Percentiles rank a stretch among this genome's conserved stretches.
These are phyloP conservation scores for Epichloe scottii DNA, from an alignment of 2,329 filamentous ascomycete species.

Conservation along the genomic window DNA sequence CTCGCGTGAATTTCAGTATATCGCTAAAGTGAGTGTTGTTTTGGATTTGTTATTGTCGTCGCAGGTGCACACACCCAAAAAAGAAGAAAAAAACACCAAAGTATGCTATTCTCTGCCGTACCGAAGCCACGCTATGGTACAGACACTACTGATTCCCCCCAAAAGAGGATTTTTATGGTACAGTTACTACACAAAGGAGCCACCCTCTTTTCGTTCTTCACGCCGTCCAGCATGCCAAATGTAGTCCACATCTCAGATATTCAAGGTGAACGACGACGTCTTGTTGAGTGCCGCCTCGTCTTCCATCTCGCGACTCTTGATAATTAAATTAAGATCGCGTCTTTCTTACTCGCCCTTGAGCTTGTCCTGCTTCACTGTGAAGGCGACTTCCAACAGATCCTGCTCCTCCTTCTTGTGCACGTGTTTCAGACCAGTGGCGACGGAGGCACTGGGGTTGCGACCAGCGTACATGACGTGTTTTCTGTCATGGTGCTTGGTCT, in stretches of 20 bases:
- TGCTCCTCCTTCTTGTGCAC: slow-evolving; percentile 87
- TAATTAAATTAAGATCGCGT: not conserved
- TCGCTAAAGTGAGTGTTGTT: too few species aligned
- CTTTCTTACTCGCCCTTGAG: slow-evolving; percentile 48
- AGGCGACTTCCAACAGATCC: slow-evolving; percentile 59
- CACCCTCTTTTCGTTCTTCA: not conserved
- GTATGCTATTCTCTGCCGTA: slow-evolving; percentile 5
- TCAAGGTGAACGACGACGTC: too few species aligned
- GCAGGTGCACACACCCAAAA: not conserved
- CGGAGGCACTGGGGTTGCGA: slow-evolving; percentile 81
- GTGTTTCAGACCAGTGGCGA: slow-evolving; percentile 84
- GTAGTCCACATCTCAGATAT: not conserved
- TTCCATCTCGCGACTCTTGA: not conserved
- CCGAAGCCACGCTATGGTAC: slow-evolving; percentile 5
- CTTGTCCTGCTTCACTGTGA: slow-evolving; percentile 54
- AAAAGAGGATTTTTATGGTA: slow-evolving; percentile 6
- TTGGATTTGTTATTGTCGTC: too few species aligned
- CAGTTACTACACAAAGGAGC: slow-evolving; percentile 7
- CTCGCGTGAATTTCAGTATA: not conserved
- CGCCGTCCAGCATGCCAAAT: not conserved
- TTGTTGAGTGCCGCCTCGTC: too few species aligned
- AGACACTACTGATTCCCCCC: slow-evolving; percentile 3
- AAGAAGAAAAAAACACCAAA: slow-evolving; percentile 1
- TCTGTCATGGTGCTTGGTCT: slow-evolving; percentile 83
- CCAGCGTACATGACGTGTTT: slow-evolving; percentile 97